Percentiles rank a stretch among this genome's conserved stretches.
Conservation (phyloP, 176 grass and related monocot species). For the Avena atlantica region DNA sequence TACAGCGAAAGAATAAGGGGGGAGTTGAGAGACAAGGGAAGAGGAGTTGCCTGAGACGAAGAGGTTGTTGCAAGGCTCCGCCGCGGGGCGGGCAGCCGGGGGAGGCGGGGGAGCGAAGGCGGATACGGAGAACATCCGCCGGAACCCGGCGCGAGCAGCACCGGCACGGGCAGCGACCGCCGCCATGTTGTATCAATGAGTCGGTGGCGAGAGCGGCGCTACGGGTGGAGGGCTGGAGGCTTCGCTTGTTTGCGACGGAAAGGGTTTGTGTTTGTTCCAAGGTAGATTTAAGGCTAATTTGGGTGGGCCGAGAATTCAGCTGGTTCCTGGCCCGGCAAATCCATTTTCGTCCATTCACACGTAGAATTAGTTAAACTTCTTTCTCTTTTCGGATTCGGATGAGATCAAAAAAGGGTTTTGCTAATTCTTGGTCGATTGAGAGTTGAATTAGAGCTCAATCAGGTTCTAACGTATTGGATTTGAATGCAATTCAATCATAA, state of each 20-base stretch:
- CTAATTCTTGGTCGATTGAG: too few species aligned
- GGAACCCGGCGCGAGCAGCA: conserved; percentile 46
- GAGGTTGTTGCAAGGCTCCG: conserved; percentile 77
- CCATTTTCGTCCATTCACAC: background rate
- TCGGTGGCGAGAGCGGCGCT: conserved; percentile 33
- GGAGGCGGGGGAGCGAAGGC: conserved; percentile 55
- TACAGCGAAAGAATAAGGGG: background rate
- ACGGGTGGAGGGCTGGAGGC: conserved; percentile 18
- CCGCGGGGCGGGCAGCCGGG: conserved; percentile 46
- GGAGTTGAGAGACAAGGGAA: background rate
- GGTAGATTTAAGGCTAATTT: background rate
- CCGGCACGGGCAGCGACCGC: conserved; percentile 55
- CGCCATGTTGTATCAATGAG: conserved; percentile 20
- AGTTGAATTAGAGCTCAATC: too few species aligned
- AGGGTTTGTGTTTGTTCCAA: conserved; percentile 10
- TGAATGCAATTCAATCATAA: too few species aligned
- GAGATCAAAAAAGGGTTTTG: too few species aligned
- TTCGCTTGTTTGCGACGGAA: conserved; percentile 20
- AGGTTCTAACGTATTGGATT: too few species aligned
- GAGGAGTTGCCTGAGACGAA: conserved; percentile 70
- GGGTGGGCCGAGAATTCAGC: background rate
- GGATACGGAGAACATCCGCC: conserved; percentile 69
- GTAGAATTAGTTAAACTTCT: too few species aligned
- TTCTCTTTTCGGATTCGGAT: too few species aligned
- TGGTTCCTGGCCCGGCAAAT: background rate